A percentile compares a stretch with the other conserved stretches of the same genome.
These are phyloP conservation scores for Ophiostoma montium DNA, from an alignment of 2,329 filamentous ascomycete genomes.

Conservation along the genomic window DNA sequence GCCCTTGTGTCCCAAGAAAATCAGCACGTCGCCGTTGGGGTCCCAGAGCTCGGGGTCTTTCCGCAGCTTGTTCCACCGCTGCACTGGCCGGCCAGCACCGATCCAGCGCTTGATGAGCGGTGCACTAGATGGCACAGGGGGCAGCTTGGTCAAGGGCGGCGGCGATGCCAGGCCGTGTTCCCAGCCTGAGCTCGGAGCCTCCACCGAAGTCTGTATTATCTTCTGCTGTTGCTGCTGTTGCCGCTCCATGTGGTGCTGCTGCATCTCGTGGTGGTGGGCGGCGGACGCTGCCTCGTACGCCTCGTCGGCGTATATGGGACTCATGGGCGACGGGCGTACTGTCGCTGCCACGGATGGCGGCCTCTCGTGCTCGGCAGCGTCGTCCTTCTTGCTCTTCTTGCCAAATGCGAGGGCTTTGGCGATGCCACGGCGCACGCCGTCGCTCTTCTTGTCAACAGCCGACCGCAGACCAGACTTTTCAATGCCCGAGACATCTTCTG, in stretches of 20 bases:
- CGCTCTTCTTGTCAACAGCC: conserved; percentile 40
- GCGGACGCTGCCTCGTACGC: background rate
- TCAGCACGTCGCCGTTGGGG: conserved; percentile 43
- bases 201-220: no score
- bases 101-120: conserved; percentile 39
- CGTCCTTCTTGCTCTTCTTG: conserved; percentile 28
- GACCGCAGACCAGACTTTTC: conserved; percentile 40
- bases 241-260: conserved; percentile 5
- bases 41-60: conserved; percentile 50
- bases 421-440: conserved; percentile 37
- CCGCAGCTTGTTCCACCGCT: conserved; percentile 42
- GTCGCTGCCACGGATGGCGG: conserved; percentile 25
- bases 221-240: conserved; percentile 4
- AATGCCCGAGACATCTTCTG: conserved; percentile 38
- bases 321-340: conserved; percentile 18
- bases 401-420: conserved; percentile 39
- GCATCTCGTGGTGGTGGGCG: conserved; percentile 9
- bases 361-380: conserved; percentile 17
- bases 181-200: conserved; percentile 7
- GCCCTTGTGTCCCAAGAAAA: conserved; percentile 36
- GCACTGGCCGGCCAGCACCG: conserved; percentile 32
- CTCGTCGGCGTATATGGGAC: conserved; percentile 1
- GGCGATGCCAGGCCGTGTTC: conserved; percentile 19
- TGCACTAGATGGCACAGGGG: conserved; percentile 23
- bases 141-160: conserved; percentile 29